Conservation (phyloP, 768 basidiomycete genomes). For the Xerocomus brunneocitrinus region DNA sequence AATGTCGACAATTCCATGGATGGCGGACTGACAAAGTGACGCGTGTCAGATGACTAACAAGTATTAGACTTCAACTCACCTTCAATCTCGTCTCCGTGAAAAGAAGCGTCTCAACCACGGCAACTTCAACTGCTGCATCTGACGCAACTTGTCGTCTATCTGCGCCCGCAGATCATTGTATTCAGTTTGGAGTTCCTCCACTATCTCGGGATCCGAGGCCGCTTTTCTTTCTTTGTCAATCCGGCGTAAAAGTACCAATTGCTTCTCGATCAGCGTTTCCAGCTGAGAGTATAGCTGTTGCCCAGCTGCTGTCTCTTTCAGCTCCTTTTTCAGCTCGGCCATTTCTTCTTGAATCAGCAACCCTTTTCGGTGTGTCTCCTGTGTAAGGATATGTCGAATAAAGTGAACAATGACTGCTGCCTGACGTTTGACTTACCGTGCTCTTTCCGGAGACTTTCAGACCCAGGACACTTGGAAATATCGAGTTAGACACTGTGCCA, state of each 20-base stretch:
- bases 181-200: slow-evolving; percentile 8
- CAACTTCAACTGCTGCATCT: slow-evolving; percentile 11
- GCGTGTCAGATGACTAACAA: background rate
- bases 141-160: slow-evolving; percentile 5
- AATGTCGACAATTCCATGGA: background rate
- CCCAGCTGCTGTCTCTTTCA: slow-evolving; percentile 9
- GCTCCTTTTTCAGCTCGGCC: background rate
- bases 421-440: background rate
- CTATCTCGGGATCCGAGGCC: background rate
- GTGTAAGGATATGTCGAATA: slow-evolving; percentile 2
- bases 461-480: background rate
- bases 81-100: background rate
- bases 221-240: slow-evolving; percentile 8
- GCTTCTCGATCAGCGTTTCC: slow-evolving; percentile 9
- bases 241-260: slow-evolving; percentile 1
- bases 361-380: background rate
- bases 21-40: background rate
- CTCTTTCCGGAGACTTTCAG: background rate
- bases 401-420: background rate
- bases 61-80: background rate
- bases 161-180: background rate
- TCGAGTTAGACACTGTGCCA: background rate
- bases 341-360: slow-evolving; percentile 11
- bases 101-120: slow-evolving; percentile 4
- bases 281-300: slow-evolving; percentile 7